These are phyloP conservation scores for Tilletiopsis washingtonensis DNA, from an alignment of 1,284 basidiomycete species.

Conservation along the genomic window DNA sequence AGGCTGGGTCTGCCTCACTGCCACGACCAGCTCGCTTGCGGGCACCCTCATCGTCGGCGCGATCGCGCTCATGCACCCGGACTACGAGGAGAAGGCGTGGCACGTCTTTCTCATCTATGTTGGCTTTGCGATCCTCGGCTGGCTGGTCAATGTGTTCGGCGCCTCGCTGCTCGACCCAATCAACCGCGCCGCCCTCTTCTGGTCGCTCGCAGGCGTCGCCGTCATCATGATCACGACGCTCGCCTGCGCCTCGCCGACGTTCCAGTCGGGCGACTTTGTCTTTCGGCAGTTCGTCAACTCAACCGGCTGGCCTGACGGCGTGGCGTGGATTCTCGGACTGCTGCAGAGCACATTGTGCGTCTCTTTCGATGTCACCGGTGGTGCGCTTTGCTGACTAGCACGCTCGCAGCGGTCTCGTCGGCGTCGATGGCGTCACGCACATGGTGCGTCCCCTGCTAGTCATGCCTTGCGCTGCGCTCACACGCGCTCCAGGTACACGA, in stretches of 20 bases:
- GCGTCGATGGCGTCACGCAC: constrained; percentile 39
- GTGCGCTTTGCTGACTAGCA: background rate
- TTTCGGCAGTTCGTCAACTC: constrained; percentile 49
- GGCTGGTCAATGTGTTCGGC: constrained; percentile 33
- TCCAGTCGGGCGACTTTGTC: constrained; percentile 49
- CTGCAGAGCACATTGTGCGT: constrained; percentile 50
- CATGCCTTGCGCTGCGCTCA: too few species aligned
- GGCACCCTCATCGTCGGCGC: constrained; percentile 47
- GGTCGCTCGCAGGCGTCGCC: constrained; percentile 47
- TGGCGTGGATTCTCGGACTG: constrained; percentile 51
- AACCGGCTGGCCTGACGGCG: constrained; percentile 51
- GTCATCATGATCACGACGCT: constrained; percentile 50
- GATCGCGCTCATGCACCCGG: constrained; percentile 45
- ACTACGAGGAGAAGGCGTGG: constrained; percentile 37
- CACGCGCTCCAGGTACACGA: too few species aligned
- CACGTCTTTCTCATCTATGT: constrained; percentile 36
- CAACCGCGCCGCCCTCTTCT: constrained; percentile 20
- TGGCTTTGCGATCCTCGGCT: constrained; percentile 22
- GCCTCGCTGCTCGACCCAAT: constrained; percentile 19
- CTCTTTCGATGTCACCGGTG: constrained; percentile 18
- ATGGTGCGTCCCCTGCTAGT: too few species aligned
- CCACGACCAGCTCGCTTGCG: constrained; percentile 30
- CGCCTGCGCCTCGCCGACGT: constrained; percentile 43
- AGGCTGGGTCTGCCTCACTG: constrained; percentile 49
- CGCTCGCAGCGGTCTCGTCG: constrained; percentile 3